phyloP scores from a whole-genome alignment of 257 asterid genomes.

The Oldenlandia corymbosa region DNA sequence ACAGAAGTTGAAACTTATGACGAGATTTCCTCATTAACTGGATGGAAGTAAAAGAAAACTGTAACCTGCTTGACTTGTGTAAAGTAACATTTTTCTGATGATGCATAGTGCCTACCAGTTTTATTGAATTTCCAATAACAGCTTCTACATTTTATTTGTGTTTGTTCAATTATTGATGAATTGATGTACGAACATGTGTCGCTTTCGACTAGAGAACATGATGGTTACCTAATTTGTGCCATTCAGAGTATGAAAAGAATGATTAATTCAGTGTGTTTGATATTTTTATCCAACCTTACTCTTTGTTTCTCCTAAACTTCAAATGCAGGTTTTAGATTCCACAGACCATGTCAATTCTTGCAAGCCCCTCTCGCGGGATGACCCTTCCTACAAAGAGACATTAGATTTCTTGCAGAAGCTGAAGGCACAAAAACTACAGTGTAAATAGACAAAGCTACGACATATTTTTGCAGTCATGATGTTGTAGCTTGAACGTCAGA shows the following conservation, averaged over 20 bases:
- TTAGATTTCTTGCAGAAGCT: constrained; percentile 69
- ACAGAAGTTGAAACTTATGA: no score
- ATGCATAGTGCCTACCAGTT: neutral
- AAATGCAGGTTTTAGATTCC: constrained; percentile 81
- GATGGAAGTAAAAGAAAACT: neutral
- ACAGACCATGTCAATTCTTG: constrained; percentile 96
- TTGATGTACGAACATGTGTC: neutral
- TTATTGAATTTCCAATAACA: no score
- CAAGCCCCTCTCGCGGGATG: constrained; percentile 78
- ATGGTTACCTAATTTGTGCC: neutral
- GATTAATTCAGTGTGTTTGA: constrained; percentile 8
- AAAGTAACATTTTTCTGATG: neutral
- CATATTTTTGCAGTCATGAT: neutral
- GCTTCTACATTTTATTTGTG: no score
- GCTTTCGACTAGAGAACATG: neutral
- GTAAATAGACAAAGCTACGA: constrained; percentile 16
- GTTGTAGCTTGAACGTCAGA: neutral
- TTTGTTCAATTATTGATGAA: neutral
- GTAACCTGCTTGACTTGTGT: neutral
- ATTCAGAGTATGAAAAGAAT: neutral
- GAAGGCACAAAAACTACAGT: constrained; percentile 40
- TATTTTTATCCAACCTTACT: neutral
- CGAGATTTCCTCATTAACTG: neutral
- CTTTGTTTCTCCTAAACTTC: neutral
- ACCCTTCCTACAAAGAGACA: constrained; percentile 87